Evolutionary conservation across 169 alveolate genomes (phyloP).

Genomic region (Cryptosporidium sp.): DNA sequence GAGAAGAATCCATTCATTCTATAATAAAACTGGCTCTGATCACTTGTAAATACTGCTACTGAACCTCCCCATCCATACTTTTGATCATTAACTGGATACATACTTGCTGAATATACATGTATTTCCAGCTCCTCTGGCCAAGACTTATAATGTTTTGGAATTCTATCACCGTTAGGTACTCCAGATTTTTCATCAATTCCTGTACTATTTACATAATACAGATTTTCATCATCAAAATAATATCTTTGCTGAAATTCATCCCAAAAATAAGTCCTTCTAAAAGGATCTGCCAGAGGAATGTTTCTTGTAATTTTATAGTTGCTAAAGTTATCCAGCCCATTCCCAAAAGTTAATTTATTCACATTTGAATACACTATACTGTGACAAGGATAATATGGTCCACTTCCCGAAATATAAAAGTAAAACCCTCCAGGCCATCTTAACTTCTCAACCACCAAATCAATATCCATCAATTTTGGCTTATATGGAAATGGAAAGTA

Average conservation of each 20-base stretch:
- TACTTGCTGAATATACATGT: constrained; percentile 54
- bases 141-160: constrained; percentile 33
- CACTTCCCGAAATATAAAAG: constrained; percentile 52
- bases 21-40: constrained; percentile 48
- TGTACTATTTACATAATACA: constrained; percentile 64
- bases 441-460: constrained; percentile 52
- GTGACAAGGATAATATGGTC: constrained; percentile 61
- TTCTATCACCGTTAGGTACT: constrained; percentile 40
- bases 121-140: constrained; percentile 60
- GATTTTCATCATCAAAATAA: constrained; percentile 30
- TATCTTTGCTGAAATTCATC: constrained; percentile 33
- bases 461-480: constrained; percentile 29
- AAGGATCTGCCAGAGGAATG: constrained; percentile 73
- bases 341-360: constrained; percentile 19
- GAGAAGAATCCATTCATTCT: constrained; percentile 39
- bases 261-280: constrained; percentile 32
- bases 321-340: constrained; percentile 1
- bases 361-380: constrained; percentile 23
- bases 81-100: constrained; percentile 26
- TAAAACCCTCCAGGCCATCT: constrained; percentile 76
- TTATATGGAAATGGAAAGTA: constrained; percentile 56
- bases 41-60: constrained; percentile 31
- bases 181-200: constrained; percentile 67
- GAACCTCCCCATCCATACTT: constrained; percentile 45
- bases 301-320: constrained; percentile 40